Percentiles rank a stretch among this genome's conserved stretches.
Conservation (phyloP, 768 basidiomycete genomes). For the Peribolospora kevripleyi region DNA sequence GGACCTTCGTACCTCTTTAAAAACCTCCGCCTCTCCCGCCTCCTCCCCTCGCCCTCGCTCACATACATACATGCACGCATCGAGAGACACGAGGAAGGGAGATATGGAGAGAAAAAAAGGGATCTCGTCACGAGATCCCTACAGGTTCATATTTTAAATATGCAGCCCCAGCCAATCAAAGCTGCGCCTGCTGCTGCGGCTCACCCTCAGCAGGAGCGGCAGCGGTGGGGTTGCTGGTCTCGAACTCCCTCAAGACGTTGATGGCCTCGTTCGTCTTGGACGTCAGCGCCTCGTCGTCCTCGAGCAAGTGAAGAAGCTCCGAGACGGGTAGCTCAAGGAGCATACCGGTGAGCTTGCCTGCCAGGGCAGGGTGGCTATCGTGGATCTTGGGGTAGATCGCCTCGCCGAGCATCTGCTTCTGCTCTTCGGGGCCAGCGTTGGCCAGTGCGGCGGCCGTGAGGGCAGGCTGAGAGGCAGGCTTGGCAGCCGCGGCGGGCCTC, state of each 20-base stretch:
- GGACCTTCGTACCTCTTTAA: too few species aligned
- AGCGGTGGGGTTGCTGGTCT: conserved; percentile 23
- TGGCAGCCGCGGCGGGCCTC: conserved; percentile 19
- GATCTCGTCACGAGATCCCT: too few species aligned
- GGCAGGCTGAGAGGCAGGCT: conserved; percentile 30
- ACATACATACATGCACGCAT: too few species aligned
- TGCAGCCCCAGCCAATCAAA: neutral
- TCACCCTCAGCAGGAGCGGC: conserved; percentile 6
- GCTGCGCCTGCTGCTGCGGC: conserved; percentile 1
- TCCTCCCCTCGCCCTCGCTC: neutral
- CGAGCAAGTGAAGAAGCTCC: conserved; percentile 73
- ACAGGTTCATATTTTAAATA: too few species aligned
- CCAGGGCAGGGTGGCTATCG: conserved; percentile 68
- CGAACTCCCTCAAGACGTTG: conserved; percentile 62
- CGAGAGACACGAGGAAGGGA: too few species aligned
- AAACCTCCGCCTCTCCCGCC: neutral
- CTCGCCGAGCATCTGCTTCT: conserved; percentile 99
- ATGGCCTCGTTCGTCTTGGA: conserved; percentile 83
- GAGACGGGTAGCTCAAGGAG: conserved; percentile 94
- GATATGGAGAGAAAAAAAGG: too few species aligned
- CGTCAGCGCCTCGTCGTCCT: conserved; percentile 54
- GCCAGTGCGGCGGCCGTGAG: conserved; percentile 41
- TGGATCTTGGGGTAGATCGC: conserved; percentile 19
- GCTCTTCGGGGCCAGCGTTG: conserved; percentile 44
- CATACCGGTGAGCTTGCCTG: conserved; percentile 92